Conservation (phyloP, 371 early-diverging fungal species). For the Lichtheimia corymbifera region DNA sequence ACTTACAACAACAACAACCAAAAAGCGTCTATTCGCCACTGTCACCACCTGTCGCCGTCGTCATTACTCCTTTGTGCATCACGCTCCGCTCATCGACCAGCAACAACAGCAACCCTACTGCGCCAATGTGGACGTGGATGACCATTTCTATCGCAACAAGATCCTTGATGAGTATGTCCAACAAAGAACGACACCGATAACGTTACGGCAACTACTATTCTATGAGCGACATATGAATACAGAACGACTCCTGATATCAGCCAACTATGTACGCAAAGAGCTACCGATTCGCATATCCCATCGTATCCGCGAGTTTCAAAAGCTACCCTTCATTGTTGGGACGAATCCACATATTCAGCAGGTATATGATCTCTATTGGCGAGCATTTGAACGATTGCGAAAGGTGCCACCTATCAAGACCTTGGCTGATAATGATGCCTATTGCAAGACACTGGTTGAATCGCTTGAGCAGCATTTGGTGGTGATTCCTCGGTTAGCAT, state of each 20-base stretch:
- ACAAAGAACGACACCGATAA: constrained; percentile 71
- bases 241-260: constrained; percentile 72
- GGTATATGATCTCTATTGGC: constrained; percentile 82
- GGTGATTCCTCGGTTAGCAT: constrained; percentile 79
- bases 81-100: too few relatives aligned
- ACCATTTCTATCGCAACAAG: constrained; percentile 76
- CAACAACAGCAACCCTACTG: too few relatives aligned
- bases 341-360: constrained; percentile 77
- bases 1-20: too few relatives aligned
- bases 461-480: constrained; percentile 71
- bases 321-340: constrained; percentile 82
- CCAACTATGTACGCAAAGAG: constrained; percentile 83
- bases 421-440: constrained; percentile 68
- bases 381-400: constrained; percentile 78
- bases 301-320: constrained; percentile 79
- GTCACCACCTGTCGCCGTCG: too few relatives aligned
- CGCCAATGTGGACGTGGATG: constrained; percentile 6
- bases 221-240: constrained; percentile 78
- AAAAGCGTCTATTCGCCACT: too few relatives aligned
- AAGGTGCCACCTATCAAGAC: constrained; percentile 61
- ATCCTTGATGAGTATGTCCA: constrained; percentile 73
- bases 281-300: constrained; percentile 87
- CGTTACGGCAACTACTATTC: constrained; percentile 80
- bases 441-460: constrained; percentile 64
- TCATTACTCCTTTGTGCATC: too few relatives aligned